These are phyloP conservation scores for Debaryomyces nepalensis DNA, from an alignment of 1,139 yeast species.

Conservation along the genomic window DNA sequence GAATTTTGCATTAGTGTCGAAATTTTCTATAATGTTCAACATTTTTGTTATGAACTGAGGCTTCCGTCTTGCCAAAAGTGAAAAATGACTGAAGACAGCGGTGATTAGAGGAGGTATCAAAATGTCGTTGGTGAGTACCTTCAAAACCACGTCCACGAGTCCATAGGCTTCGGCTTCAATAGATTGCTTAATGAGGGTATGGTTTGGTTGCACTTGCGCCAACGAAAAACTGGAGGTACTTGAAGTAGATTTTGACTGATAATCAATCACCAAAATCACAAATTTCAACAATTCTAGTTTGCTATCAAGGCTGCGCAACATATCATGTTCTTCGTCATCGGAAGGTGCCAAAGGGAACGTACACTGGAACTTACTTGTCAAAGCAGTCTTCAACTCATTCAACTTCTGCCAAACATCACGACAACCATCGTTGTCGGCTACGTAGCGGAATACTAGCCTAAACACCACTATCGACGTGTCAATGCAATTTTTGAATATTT, in stretches of 20 bases:
- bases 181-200: slow-evolving; percentile 62
- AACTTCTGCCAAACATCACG: slow-evolving; percentile 48
- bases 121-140: slow-evolving; percentile 58
- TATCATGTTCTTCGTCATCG: slow-evolving; percentile 56
- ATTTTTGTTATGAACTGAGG: slow-evolving; percentile 55
- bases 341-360: slow-evolving; percentile 50
- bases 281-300: slow-evolving; percentile 74
- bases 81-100: slow-evolving; percentile 57
- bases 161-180: slow-evolving; percentile 76
- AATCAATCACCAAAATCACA: slow-evolving; percentile 69
- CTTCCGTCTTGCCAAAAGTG: slow-evolving; percentile 59
- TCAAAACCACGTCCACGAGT: slow-evolving; percentile 66
- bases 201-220: slow-evolving; percentile 62
- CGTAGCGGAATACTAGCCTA: slow-evolving; percentile 45
- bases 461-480: slow-evolving; percentile 43
- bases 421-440: slow-evolving; percentile 51
- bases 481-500: slow-evolving; percentile 36
- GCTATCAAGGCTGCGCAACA: slow-evolving; percentile 54
- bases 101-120: slow-evolving; percentile 60
- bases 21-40: slow-evolving; percentile 42
- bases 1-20: slow-evolving; percentile 42
- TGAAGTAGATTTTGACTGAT: slow-evolving; percentile 61
- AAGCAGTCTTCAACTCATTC: slow-evolving; percentile 44
- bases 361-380: slow-evolving; percentile 39
- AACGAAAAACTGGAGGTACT: slow-evolving; percentile 54